Evolutionary conservation across 2,329 filamentous ascomycete genomes (phyloP).

Genomic region (Trichoderma sp.): DNA sequence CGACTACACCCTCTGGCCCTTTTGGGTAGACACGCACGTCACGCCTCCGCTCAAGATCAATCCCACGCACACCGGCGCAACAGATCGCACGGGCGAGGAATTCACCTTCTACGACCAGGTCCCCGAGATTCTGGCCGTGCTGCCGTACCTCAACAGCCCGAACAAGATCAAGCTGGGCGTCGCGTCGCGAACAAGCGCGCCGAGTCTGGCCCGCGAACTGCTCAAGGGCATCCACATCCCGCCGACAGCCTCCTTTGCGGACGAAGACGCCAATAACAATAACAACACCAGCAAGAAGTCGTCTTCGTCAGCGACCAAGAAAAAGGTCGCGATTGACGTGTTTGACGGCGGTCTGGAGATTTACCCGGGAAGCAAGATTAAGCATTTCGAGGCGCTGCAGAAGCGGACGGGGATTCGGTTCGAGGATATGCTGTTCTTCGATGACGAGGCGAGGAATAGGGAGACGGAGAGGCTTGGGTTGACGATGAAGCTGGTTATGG

Average conservation of each 20-base stretch:
- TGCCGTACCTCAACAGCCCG: slow-evolving; percentile 41
- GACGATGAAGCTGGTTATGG: slow-evolving; percentile 78
- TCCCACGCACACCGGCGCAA: slow-evolving; percentile 46
- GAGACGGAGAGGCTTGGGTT: slow-evolving; percentile 81
- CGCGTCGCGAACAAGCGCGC: slow-evolving; percentile 79
- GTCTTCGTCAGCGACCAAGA: slow-evolving; percentile 19
- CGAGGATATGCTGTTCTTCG: slow-evolving; percentile 92
- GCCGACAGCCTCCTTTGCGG: slow-evolving; percentile 35
- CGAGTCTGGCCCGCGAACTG: slow-evolving; percentile 78
- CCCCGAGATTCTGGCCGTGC: slow-evolving; percentile 65
- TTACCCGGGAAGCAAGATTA: slow-evolving; percentile 79
- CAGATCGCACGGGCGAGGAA: slow-evolving; percentile 63
- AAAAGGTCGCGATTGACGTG: slow-evolving; percentile 52
- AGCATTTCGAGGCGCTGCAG: slow-evolving; percentile 76
- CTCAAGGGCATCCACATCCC: slow-evolving; percentile 70
- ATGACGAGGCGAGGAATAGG: slow-evolving; percentile 83
- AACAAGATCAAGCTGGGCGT: slow-evolving; percentile 60
- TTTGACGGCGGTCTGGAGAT: slow-evolving; percentile 67
- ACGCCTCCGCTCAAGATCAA: slow-evolving; percentile 66
- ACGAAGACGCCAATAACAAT: not conserved
- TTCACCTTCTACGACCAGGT: slow-evolving; percentile 74
- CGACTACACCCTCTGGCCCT: slow-evolving; percentile 98
- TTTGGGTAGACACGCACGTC: slow-evolving; percentile 96
- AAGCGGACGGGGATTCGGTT: slow-evolving; percentile 70
- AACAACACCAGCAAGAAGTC: not conserved